These are phyloP conservation scores for Penstemon davidsonii DNA, from an alignment of 257 asterid genomes.

Conservation along the genomic window DNA sequence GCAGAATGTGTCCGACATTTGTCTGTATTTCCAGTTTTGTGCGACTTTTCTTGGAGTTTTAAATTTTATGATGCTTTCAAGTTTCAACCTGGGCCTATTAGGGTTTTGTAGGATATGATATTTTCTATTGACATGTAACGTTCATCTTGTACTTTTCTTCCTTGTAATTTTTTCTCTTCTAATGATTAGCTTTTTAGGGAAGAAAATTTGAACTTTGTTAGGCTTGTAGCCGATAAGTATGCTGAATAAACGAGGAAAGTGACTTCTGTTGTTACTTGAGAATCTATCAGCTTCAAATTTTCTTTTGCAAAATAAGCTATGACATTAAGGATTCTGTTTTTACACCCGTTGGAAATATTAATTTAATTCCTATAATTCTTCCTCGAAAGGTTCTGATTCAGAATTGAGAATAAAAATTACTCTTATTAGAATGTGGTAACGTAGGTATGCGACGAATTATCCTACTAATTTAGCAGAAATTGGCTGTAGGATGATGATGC, in stretches of 20 bases:
- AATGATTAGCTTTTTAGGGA: conserved; percentile 2
- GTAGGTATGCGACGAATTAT: neutral
- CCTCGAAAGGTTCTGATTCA: conserved; percentile 14
- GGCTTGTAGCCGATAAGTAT: neutral
- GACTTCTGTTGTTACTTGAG: neutral
- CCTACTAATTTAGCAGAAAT: conserved; percentile 15
- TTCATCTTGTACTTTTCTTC: neutral
- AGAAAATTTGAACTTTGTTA: conserved; percentile 6
- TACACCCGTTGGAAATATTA: conserved; percentile 1
- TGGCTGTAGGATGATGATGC: conserved; percentile 10
- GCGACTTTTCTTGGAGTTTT: neutral
- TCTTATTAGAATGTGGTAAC: neutral
- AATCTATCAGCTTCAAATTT: conserved; percentile 1
- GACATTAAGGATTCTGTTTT: neutral
- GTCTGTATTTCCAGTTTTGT: conserved; percentile 4
- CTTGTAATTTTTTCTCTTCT: conserved; percentile 17
- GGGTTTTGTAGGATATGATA: neutral
- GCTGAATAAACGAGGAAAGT: conserved; percentile 1
- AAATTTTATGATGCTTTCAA: neutral
- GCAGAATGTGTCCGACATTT: neutral
- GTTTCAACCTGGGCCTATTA: conserved; percentile 1
- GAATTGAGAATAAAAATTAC: neutral
- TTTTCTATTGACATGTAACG: neutral
- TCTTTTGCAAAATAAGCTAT: conserved; percentile 14
- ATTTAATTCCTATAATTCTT: conserved; percentile 9